A percentile compares a stretch with the other conserved stretches of the same genome.
phyloP scores from a whole-genome alignment of 192 early-diverging fungal genomes.

The Phlyctochytrium arcticum region DNA sequence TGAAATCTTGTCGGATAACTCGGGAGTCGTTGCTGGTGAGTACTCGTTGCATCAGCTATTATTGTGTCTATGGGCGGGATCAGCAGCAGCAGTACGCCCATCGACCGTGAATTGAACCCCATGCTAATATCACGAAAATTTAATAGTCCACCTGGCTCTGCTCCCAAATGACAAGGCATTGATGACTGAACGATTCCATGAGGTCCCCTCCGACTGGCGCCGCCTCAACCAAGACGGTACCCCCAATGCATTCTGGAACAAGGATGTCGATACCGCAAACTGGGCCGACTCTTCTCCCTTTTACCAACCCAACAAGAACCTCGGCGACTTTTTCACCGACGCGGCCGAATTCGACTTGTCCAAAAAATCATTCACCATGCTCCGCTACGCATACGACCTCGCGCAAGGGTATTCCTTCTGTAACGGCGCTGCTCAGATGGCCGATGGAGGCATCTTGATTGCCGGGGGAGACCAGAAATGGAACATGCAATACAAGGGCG shows the following conservation, averaged over 20 bases:
- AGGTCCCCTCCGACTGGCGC: constrained; percentile 15
- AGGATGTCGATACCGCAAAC: background rate
- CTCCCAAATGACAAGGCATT: constrained; percentile 15
- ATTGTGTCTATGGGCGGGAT: background rate
- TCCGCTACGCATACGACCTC: background rate
- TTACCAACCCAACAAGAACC: constrained; percentile 25
- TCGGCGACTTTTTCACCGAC: constrained; percentile 18
- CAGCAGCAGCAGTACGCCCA: background rate
- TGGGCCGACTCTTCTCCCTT: background rate
- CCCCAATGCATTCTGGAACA: constrained; percentile 3
- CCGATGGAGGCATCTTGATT: constrained; percentile 22
- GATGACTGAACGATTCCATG: constrained; percentile 23
- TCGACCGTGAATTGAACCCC: no score
- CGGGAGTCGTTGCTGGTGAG: constrained; percentile 21
- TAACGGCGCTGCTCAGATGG: constrained; percentile 23
- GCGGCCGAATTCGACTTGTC: constrained; percentile 14
- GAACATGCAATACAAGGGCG: constrained; percentile 6
- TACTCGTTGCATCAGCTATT: no score
- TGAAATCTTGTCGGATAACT: constrained; percentile 15
- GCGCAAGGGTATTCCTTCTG: constrained; percentile 22
- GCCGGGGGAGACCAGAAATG: constrained; percentile 27
- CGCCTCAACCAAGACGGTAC: background rate
- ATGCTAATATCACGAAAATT: background rate
- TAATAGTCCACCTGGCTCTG: constrained; percentile 17
- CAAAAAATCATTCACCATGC: constrained; percentile 5